Conservation (phyloP, 83 land plant genomes). For the Thuja plicata region DNA sequence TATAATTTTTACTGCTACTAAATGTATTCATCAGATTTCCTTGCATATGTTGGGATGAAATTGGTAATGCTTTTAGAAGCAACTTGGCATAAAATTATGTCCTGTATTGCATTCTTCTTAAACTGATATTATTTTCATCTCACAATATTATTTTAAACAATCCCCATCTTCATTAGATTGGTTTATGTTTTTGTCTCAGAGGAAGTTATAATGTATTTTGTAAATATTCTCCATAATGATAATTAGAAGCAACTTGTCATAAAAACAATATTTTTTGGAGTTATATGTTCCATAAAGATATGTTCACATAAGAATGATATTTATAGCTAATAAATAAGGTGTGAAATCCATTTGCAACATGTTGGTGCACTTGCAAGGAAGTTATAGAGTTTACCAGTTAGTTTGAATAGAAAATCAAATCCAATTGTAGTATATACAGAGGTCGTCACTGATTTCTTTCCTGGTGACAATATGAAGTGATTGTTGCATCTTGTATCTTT, state of each 20-base stretch:
- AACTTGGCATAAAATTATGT: background rate
- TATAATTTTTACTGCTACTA: constrained; percentile 5
- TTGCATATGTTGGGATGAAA: background rate
- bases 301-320: background rate
- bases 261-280: background rate
- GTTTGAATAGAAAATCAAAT: background rate
- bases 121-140: background rate
- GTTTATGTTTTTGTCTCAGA: too few species aligned
- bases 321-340: background rate
- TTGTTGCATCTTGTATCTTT: too few species aligned
- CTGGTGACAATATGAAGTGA: too few species aligned
- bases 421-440: background rate
- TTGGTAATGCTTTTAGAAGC: background rate
- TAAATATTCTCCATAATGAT: too few species aligned
- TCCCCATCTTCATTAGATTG: background rate
- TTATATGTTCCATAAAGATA: background rate
- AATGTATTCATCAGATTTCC: background rate
- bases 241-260: too few species aligned
- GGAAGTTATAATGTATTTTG: too few species aligned
- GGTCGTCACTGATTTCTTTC: too few species aligned
- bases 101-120: background rate
- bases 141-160: background rate
- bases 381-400: background rate
- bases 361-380: too few species aligned
- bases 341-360: background rate